phyloP scores from a whole-genome alignment of 192 early-diverging fungal genomes.

The Coemansia sp. region DNA sequence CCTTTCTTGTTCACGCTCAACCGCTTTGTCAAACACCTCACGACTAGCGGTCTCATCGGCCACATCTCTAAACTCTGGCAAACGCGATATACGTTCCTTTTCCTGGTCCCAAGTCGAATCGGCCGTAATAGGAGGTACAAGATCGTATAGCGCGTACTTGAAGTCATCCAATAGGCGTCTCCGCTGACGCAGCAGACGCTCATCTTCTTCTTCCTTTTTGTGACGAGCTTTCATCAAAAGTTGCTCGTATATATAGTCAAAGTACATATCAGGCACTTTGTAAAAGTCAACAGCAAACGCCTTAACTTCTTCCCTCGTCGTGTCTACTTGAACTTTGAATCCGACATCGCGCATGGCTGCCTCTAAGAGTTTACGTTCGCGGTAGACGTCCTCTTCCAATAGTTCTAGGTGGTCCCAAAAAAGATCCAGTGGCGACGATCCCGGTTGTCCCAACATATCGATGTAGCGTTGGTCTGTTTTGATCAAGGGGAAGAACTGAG shows the following conservation, averaged over 20 bases:
- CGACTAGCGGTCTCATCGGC: conserved; percentile 66
- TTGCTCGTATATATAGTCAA: conserved; percentile 51
- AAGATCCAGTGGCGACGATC: conserved; percentile 86
- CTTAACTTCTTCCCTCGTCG: conserved; percentile 37
- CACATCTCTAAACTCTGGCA: conserved; percentile 68
- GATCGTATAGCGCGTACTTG: conserved; percentile 68
- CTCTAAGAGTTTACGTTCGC: conserved; percentile 68
- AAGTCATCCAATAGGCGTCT: conserved; percentile 80
- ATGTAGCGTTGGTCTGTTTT: conserved; percentile 70
- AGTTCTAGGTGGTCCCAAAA: conserved; percentile 92
- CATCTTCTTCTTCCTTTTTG: conserved; percentile 70
- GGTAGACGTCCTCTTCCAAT: conserved; percentile 74
- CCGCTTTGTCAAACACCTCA: conserved; percentile 75
- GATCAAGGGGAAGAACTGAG: conserved; percentile 77
- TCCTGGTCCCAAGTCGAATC: conserved; percentile 74
- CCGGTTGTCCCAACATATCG: conserved; percentile 76
- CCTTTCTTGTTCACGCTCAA: conserved; percentile 65
- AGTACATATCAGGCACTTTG: neutral
- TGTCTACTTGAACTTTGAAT: conserved; percentile 25
- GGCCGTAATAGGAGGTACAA: conserved; percentile 63
- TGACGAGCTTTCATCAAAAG: conserved; percentile 63
- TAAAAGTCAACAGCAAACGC: conserved; percentile 39
- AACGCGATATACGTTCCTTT: conserved; percentile 12
- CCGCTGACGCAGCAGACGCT: conserved; percentile 67
- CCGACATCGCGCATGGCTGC: conserved; percentile 32